Evolutionary conservation across 2,329 filamentous ascomycete species (phyloP), one percentile per base, ranked within the genome.

Genomic region (Xylaria sp.): DNA sequence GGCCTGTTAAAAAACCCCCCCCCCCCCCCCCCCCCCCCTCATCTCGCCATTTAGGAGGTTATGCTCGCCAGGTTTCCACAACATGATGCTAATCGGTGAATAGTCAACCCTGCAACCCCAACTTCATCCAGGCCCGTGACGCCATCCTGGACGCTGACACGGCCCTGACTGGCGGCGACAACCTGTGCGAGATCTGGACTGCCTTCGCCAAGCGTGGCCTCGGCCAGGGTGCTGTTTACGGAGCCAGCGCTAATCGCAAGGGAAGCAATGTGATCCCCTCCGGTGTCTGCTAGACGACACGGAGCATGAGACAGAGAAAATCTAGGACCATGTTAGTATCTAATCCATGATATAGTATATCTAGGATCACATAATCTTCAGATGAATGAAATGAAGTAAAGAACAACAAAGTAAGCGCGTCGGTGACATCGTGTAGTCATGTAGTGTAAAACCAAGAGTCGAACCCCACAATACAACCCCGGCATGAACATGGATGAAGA

Each of bases 121-220:
- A 80, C 65, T 84, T 85, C 67, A 72, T 85, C 9, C 78, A 81
- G 61, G 83, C 82, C 6, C 78, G 84, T 48, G 81, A 85, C 69
- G 83, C 83, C 17, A 85, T 86, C 72, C 67, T 86, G 17, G 84
- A 86, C 64, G 83, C 84, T 0, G 84, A 86, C 72, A 73, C 75
- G 71, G 80, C 80, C 2, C 75, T 85, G n/a, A 85, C 84, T 2
- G 81, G 80, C 7, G 84, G 83, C 3, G 75, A 77, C 53, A 85
- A 86, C 72, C 68, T 69, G 21, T 86, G 84, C 67, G 79, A 80
- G 71, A 79, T 86, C 72, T 86, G 84, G 84, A 82, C 72, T 4
- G 84, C 78, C 1, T 86, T 86, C 69, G 84, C 84, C 14, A 85
- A 85, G 80, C 77, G 84, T 19, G 84, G 84, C 4, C 75, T 86